Conservation (phyloP, 805 yeast species). For the Metschnikowia cerradonensis region DNA sequence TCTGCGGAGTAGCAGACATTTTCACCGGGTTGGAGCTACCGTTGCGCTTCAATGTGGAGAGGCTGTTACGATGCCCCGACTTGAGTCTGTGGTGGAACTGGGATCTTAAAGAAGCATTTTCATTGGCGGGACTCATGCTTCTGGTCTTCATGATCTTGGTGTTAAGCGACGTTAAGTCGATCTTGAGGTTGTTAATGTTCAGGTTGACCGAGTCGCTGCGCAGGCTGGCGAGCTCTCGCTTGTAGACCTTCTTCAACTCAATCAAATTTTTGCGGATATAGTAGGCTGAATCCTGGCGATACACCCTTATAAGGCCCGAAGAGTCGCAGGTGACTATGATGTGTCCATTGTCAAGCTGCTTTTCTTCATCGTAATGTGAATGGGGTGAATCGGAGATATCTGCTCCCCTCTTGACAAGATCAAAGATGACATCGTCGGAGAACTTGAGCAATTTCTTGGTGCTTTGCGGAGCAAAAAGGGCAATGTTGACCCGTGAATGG, state of each 20-base stretch:
- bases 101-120: constrained; percentile 2
- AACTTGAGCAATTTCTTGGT: constrained; percentile 62
- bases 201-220: neutral
- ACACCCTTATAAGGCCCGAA: constrained; percentile 67
- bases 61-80: constrained; percentile 1
- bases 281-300: constrained; percentile 73
- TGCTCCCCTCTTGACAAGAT: constrained; percentile 36
- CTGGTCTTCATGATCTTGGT: constrained; percentile 1
- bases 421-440: constrained; percentile 79
- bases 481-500: constrained; percentile 66
- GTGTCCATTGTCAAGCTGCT: constrained; percentile 23
- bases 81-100: constrained; percentile 7
- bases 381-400: constrained; percentile 7
- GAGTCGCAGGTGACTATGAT: constrained; percentile 77
- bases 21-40: neutral
- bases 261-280: constrained; percentile 25
- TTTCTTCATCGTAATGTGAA: constrained; percentile 1
- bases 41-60: neutral
- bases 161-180: neutral
- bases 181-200: constrained; percentile 1
- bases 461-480: constrained; percentile 69
- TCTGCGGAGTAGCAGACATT: neutral
- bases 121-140: constrained; percentile 13
- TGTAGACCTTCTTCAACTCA: constrained; percentile 9
- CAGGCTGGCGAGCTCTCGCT: constrained; percentile 2